Conservation (phyloP, 1,284 basidiomycete genomes). For the Cronartium ribicola region DNA sequence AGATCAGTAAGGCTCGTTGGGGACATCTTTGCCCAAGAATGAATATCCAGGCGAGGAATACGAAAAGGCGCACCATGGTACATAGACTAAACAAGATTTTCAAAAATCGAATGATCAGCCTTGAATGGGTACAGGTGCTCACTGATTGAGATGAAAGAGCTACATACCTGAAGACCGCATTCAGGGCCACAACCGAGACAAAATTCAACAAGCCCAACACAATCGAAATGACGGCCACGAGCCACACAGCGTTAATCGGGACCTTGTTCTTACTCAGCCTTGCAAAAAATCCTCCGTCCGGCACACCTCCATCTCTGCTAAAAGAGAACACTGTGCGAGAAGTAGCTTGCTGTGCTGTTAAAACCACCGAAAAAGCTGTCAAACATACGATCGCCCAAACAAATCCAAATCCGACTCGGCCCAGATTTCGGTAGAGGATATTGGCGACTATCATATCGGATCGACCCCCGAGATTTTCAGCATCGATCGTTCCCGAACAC, state of each 20-base stretch:
- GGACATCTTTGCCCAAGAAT: slow-evolving; percentile 50
- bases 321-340: slow-evolving; percentile 85
- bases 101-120: background rate
- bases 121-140: background rate
- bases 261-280: slow-evolving; percentile 62
- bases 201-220: slow-evolving; percentile 62
- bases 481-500: slow-evolving; percentile 58
- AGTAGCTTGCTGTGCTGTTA: slow-evolving; percentile 70
- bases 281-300: slow-evolving; percentile 75
- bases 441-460: slow-evolving; percentile 40
- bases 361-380: slow-evolving; percentile 52
- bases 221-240: slow-evolving; percentile 22
- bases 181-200: slow-evolving; percentile 70
- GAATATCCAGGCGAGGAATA: slow-evolving; percentile 63
- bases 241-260: slow-evolving; percentile 75
- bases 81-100: background rate
- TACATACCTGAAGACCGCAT: slow-evolving; percentile 66
- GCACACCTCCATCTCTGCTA: slow-evolving; percentile 73
- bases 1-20: too few relatives aligned
- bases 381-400: slow-evolving; percentile 35
- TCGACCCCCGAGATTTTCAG: slow-evolving; percentile 42
- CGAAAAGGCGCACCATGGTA: background rate
- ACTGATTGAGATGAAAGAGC: background rate
- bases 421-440: slow-evolving; percentile 38
- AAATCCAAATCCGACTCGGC: slow-evolving; percentile 24